Evolutionary conservation across 1,284 basidiomycete genomes (phyloP).

Genomic region (Microbotryum scabiosae): DNA sequence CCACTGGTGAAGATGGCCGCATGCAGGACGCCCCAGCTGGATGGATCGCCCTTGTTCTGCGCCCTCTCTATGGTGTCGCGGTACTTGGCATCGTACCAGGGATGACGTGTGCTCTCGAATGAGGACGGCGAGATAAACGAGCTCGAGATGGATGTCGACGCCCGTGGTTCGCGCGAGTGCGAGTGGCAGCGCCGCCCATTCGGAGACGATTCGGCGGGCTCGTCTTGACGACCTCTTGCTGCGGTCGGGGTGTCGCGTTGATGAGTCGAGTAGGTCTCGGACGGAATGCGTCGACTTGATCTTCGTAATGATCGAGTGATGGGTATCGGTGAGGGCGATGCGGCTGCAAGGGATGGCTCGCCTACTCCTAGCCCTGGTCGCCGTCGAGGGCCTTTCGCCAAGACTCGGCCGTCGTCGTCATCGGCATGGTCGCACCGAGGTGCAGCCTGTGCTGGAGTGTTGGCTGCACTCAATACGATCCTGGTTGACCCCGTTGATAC

Average conservation of each 20-base stretch:
- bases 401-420: too few species aligned
- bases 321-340: too few species aligned
- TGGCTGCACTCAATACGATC: too few species aligned
- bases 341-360: too few species aligned
- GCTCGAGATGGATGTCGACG: too few species aligned
- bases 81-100: neutral
- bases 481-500: too few species aligned
- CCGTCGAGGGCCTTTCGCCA: too few species aligned
- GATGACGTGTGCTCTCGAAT: neutral
- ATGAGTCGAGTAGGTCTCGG: neutral
- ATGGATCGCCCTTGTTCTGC: constrained; percentile 4
- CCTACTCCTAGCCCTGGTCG: too few species aligned
- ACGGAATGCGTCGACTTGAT: neutral
- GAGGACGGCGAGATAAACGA: too few species aligned
- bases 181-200: neutral
- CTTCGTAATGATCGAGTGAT: neutral
- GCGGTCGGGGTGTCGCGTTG: neutral
- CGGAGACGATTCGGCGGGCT: neutral
- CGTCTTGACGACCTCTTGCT: neutral
- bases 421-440: too few species aligned
- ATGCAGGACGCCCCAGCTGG: constrained; percentile 8
- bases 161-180: neutral
- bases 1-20: neutral
- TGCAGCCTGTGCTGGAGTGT: too few species aligned
- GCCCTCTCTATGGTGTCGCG: constrained; percentile 7